Evolutionary conservation across 1,284 basidiomycete species (phyloP).

Genomic region (Ustilago cynodontis): DNA sequence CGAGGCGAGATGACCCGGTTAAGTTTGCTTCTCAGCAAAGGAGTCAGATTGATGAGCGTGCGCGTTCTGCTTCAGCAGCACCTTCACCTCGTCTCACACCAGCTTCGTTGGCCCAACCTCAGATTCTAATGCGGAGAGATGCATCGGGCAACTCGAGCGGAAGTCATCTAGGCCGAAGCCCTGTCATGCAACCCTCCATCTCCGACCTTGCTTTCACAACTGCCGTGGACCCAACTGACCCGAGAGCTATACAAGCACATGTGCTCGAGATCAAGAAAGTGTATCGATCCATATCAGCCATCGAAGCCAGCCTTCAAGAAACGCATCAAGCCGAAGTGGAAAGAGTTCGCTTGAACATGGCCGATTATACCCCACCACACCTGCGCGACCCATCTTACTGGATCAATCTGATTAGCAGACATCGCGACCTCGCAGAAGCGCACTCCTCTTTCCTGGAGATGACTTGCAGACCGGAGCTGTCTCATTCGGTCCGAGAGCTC

Average conservation of each 20-base stretch:
- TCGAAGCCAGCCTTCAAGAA: slow-evolving; percentile 80
- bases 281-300: slow-evolving; percentile 79
- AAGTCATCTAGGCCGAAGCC: slow-evolving; percentile 28
- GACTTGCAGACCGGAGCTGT: slow-evolving; percentile 86
- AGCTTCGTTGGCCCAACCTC: slow-evolving; percentile 22
- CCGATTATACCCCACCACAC: slow-evolving; percentile 34
- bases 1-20: slow-evolving; percentile 84
- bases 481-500: slow-evolving; percentile 86
- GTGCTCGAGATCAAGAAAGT: slow-evolving; percentile 82
- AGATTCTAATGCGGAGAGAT: slow-evolving; percentile 36
- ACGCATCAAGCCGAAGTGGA: slow-evolving; percentile 52
- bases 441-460: slow-evolving; percentile 89
- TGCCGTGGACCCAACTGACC: slow-evolving; percentile 28
- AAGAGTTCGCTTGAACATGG: slow-evolving; percentile 22
- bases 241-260: slow-evolving; percentile 66
- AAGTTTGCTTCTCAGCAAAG: slow-evolving; percentile 63
- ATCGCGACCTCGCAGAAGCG: slow-evolving; percentile 81
- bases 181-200: slow-evolving; percentile 29
- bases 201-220: slow-evolving; percentile 28
- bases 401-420: slow-evolving; percentile 46
- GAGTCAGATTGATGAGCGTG: slow-evolving; percentile 28
- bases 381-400: slow-evolving; percentile 52
- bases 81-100: slow-evolving; percentile 24
- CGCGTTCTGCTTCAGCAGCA: slow-evolving; percentile 14
- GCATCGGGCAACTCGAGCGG: slow-evolving; percentile 28